Evolutionary conservation across 1,284 basidiomycete species (phyloP).

Genomic region (Rhodotorula sp.): DNA sequence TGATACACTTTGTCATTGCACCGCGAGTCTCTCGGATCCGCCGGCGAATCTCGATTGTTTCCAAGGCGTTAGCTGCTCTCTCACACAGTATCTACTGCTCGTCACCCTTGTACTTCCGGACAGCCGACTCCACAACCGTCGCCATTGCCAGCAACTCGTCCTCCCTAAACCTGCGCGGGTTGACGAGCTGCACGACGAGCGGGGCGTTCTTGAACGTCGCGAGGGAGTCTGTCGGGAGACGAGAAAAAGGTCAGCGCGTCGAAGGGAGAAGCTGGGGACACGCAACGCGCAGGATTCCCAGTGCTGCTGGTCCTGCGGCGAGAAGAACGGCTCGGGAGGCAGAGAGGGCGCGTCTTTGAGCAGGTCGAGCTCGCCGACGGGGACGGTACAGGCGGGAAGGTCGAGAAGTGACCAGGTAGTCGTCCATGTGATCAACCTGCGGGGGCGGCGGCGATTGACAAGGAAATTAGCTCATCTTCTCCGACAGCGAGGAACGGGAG

Average conservation of each 20-base stretch:
- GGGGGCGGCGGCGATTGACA: background rate
- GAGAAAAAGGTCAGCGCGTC: too few species aligned
- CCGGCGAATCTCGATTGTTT: too few species aligned
- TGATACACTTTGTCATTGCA: too few species aligned
- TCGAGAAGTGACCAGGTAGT: constrained; percentile 2
- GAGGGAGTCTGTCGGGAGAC: background rate
- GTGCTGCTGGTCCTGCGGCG: background rate
- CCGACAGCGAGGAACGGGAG: too few species aligned
- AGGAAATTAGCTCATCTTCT: background rate
- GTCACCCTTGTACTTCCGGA: background rate
- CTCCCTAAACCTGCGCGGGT: constrained; percentile 2
- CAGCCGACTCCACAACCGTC: background rate
- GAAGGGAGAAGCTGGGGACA: background rate
- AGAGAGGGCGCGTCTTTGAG: background rate
- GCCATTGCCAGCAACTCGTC: constrained; percentile 2
- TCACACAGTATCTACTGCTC: too few species aligned
- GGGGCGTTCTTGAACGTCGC: background rate
- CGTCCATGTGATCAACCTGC: constrained; percentile 3
- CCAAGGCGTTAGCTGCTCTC: too few species aligned
- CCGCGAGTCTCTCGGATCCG: too few species aligned
- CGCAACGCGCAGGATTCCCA: background rate
- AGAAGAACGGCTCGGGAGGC: background rate
- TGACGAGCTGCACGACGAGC: constrained; percentile 3
- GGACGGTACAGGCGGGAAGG: background rate
- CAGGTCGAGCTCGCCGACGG: background rate